A percentile compares a stretch with the other conserved stretches of the same genome.
Conservation (phyloP, 371 early-diverging fungal species). For the Saksenaea vasiformis region DNA sequence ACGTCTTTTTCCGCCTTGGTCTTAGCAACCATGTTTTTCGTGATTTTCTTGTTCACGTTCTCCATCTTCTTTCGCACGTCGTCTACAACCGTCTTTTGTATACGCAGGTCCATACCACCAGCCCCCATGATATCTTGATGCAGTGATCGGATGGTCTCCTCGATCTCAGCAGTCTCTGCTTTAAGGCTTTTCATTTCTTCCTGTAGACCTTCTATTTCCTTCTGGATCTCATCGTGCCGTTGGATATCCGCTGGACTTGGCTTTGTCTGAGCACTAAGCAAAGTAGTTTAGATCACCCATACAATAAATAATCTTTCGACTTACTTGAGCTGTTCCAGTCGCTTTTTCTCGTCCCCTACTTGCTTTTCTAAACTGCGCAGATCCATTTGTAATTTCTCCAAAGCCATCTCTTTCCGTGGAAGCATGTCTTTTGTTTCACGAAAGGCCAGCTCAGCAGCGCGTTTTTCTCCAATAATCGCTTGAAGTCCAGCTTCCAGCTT, state of each 20-base stretch:
- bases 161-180: conserved; percentile 50
- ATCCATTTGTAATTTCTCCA: conserved; percentile 81
- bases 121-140: conserved; percentile 90
- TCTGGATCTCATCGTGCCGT: conserved; percentile 34
- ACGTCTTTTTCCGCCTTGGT: conserved; percentile 78
- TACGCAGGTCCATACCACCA: conserved; percentile 85
- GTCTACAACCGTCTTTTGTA: conserved; percentile 87
- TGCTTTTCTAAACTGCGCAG: conserved; percentile 62
- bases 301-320: background rate
- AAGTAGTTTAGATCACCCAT: background rate
- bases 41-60: conserved; percentile 55
- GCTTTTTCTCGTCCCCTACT: conserved; percentile 61
- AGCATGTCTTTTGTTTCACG: conserved; percentile 58
- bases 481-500: conserved; percentile 58
- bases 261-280: conserved; percentile 33
- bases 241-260: conserved; percentile 54
- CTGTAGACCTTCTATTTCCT: conserved; percentile 45
- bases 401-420: conserved; percentile 63
- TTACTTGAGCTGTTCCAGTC: conserved; percentile 58
- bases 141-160: conserved; percentile 68
- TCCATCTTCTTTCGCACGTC: conserved; percentile 80
- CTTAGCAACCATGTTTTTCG: conserved; percentile 71
- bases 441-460: conserved; percentile 53
- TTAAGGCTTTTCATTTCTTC: conserved; percentile 42
- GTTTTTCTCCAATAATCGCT: conserved; percentile 52